These are phyloP conservation scores for Vigna radiata DNA, from an alignment of 306 rosid species.

Conservation along the genomic window DNA sequence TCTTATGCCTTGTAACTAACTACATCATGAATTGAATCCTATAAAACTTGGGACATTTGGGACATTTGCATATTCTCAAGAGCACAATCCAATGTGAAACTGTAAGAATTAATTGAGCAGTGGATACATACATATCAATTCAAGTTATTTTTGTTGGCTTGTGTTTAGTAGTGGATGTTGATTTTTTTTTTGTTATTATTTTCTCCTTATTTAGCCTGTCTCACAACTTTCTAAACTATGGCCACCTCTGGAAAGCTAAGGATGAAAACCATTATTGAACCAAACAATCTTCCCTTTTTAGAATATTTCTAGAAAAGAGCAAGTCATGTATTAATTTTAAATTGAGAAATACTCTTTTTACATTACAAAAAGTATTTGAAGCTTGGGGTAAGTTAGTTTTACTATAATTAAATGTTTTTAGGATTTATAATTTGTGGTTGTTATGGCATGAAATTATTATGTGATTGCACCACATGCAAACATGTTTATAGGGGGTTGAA, in stretches of 20 bases:
- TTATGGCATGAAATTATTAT: no score
- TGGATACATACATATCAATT: constrained; percentile 25
- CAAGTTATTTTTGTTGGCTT: constrained; percentile 23
- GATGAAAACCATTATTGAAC: constrained; percentile 58
- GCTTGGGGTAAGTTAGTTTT: no score
- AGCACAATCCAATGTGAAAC: constrained; percentile 78
- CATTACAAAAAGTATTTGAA: no score
- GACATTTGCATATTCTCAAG: constrained; percentile 78
- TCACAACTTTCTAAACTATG: constrained; percentile 68
- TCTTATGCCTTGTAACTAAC: constrained; percentile 31
- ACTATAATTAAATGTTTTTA: background rate
- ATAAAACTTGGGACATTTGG: constrained; percentile 86
- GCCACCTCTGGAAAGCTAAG: constrained; percentile 72
- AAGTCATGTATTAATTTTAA: no score
- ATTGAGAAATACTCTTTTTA: no score
- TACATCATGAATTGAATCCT: constrained; percentile 69
- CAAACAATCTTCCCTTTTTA: background rate
- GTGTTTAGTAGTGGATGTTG: constrained; percentile 14
- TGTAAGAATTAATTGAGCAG: constrained; percentile 62
- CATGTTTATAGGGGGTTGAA: no score
- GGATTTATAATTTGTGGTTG: background rate
- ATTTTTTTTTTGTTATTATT: constrained; percentile 1
- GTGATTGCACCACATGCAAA: no score
- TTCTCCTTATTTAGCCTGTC: constrained; percentile 58
- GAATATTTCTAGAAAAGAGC: background rate